phyloP scores from a whole-genome alignment of 1,139 yeast genomes.

The Candida freyschussii region DNA sequence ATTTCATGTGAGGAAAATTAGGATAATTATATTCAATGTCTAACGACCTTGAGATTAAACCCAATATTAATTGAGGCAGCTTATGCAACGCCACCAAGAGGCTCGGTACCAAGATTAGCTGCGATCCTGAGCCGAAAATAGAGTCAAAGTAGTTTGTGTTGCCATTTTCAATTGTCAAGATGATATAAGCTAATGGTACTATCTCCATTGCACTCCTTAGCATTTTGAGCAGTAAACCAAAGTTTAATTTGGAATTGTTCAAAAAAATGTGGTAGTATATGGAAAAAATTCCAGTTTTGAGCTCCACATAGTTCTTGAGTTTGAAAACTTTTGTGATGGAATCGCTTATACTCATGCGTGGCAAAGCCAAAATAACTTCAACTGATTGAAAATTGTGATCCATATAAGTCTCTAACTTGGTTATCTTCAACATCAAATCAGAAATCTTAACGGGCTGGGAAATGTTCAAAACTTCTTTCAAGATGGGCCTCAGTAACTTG shows the following conservation, averaged over 20 bases:
- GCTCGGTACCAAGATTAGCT: constrained; percentile 20
- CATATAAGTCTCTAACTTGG: constrained; percentile 19
- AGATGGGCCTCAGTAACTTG: constrained; percentile 19
- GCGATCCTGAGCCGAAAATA: constrained; percentile 23
- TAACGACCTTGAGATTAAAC: constrained; percentile 22
- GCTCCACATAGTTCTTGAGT: constrained; percentile 25
- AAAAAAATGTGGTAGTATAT: constrained; percentile 25
- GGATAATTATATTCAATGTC: constrained; percentile 25
- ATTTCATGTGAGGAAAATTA: constrained; percentile 2
- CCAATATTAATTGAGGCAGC: constrained; percentile 19
- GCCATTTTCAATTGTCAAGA: constrained; percentile 22
- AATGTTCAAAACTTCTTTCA: constrained; percentile 24
- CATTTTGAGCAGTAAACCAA: constrained; percentile 8
- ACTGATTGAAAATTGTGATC: constrained; percentile 16
- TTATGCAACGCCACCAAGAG: constrained; percentile 21
- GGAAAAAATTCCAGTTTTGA: constrained; percentile 23
- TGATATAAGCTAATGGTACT: constrained; percentile 18
- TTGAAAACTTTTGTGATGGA: constrained; percentile 22
- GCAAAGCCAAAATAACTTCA: constrained; percentile 19
- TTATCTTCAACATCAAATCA: constrained; percentile 19
- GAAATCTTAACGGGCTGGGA: constrained; percentile 16
- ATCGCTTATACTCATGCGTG: constrained; percentile 14
- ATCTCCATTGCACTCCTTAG: constrained; percentile 18
- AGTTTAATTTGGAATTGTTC: constrained; percentile 11
- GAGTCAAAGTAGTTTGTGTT: constrained; percentile 24